phyloP scores from a whole-genome alignment of 495 filamentous ascomycete species.

The Talaromyces trachyspermus region DNA sequence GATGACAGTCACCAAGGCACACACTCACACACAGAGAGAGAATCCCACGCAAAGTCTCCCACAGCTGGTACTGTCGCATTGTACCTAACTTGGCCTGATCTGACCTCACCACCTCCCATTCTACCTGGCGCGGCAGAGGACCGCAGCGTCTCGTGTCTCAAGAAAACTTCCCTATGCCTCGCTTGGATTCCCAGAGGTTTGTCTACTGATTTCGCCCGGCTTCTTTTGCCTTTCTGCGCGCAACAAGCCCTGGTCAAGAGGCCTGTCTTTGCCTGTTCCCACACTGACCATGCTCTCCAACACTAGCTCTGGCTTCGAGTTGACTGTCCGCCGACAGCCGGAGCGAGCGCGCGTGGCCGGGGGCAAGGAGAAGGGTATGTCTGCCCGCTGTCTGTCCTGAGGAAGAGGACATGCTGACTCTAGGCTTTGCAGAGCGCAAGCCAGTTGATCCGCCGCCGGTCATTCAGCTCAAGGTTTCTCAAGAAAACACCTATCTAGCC shows the following conservation, averaged over 20 bases:
- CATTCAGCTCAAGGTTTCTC: conserved; percentile 69
- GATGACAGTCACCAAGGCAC: too few relatives aligned
- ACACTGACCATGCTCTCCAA: conserved; percentile 39
- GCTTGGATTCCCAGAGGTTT: conserved; percentile 11
- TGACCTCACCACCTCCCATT: too few relatives aligned
- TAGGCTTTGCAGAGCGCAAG: conserved; percentile 71
- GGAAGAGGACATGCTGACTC: too few relatives aligned
- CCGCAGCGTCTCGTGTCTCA: conserved; percentile 2
- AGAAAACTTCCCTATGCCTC: conserved; percentile 7
- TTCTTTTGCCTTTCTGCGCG: conserved; percentile 2
- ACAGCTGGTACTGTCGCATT: too few relatives aligned
- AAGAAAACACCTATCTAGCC: conserved; percentile 58
- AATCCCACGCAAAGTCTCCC: too few relatives aligned
- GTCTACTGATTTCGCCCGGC: conserved; percentile 4
- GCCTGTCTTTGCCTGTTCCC: too few relatives aligned
- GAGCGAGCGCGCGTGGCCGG: conserved; percentile 59
- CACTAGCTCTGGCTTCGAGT: conserved; percentile 50
- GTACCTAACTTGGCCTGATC: too few relatives aligned
- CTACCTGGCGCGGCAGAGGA: conserved; percentile 2
- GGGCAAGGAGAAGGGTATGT: conserved; percentile 63
- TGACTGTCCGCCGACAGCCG: conserved; percentile 61
- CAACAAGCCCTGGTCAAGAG: conserved; percentile 2
- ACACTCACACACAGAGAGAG: too few relatives aligned
- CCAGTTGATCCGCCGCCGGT: conserved; percentile 94
- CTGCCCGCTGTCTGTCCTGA: too few relatives aligned